Conservation (phyloP, 1,284 basidiomycete genomes). For the Peniophora sp. region DNA sequence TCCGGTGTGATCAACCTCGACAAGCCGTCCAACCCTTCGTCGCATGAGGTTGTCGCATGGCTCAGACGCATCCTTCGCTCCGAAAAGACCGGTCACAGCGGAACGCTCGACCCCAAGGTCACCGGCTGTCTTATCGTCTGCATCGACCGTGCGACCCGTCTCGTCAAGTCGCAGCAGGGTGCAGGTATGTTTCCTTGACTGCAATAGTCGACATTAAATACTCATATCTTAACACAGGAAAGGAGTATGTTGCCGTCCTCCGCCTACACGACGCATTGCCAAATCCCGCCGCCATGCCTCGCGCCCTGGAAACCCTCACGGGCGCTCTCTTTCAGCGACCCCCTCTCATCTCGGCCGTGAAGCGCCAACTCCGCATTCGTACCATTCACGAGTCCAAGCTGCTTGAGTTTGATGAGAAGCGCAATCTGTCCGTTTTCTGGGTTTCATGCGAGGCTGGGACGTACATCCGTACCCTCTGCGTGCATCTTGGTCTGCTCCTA, state of each 20-base stretch:
- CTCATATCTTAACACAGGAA: constrained; percentile 47
- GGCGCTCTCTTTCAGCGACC: constrained; percentile 99
- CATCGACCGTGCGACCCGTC: constrained; percentile 97
- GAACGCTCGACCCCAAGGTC: constrained; percentile 98
- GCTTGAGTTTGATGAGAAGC: constrained; percentile 96
- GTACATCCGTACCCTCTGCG: constrained; percentile 97
- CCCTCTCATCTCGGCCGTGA: constrained; percentile 97
- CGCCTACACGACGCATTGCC: constrained; percentile 83
- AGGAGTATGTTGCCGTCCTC: constrained; percentile 97
- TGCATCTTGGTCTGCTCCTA: constrained; percentile 90
- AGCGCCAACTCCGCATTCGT: constrained; percentile 95
- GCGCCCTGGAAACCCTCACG: constrained; percentile 93
- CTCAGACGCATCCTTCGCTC: constrained; percentile 90
- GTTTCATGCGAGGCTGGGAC: constrained; percentile 98
- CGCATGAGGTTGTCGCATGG: constrained; percentile 99
- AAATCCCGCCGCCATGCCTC: constrained; percentile 80
- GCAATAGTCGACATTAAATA: neutral
- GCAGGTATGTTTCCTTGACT: constrained; percentile 52
- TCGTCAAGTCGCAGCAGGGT: constrained; percentile 98
- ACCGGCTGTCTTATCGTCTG: constrained; percentile 99
- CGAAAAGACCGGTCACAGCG: constrained; percentile 98
- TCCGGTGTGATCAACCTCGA: constrained; percentile 99
- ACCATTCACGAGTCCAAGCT: constrained; percentile 97
- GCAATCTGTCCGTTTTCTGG: constrained; percentile 97
- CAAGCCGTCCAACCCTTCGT: constrained; percentile 99